Percentiles rank a stretch among this genome's conserved stretches.
Conservation (phyloP, 306 rosid species). For the Alnus rubra region DNA sequence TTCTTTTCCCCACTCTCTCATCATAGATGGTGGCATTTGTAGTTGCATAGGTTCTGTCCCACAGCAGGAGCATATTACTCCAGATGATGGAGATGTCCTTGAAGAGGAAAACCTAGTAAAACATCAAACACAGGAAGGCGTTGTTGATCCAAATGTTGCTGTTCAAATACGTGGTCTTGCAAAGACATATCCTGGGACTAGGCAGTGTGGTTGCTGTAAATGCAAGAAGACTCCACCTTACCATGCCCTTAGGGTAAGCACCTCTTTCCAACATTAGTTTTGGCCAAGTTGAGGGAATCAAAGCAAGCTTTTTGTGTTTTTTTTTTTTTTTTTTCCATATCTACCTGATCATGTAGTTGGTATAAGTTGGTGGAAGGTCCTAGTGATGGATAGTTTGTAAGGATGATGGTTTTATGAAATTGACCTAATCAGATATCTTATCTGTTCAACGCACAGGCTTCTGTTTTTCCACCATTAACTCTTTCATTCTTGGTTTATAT, state of each 20-base stretch:
- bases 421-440: neutral
- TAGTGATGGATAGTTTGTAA: neutral
- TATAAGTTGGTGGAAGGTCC: neutral
- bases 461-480: neutral
- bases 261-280: constrained; percentile 23
- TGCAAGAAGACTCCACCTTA: constrained; percentile 53
- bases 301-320: constrained; percentile 1
- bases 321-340: neutral
- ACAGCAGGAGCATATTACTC: constrained; percentile 42
- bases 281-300: constrained; percentile 17
- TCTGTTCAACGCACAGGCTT: neutral
- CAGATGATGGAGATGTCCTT: constrained; percentile 86
- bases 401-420: neutral
- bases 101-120: constrained; percentile 77
- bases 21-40: constrained; percentile 75
- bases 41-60: constrained; percentile 61
- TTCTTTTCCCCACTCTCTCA: constrained; percentile 10
- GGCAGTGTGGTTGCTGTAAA: constrained; percentile 48
- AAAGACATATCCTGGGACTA: constrained; percentile 72
- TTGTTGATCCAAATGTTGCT: constrained; percentile 53
- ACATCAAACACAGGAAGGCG: constrained; percentile 44
- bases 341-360: neutral
- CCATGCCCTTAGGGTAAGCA: constrained; percentile 75
- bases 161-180: constrained; percentile 84
- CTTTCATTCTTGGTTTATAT: neutral